These are phyloP conservation scores for Chaetomium tenue DNA, from an alignment of 495 filamentous ascomycete species.

Conservation along the genomic window DNA sequence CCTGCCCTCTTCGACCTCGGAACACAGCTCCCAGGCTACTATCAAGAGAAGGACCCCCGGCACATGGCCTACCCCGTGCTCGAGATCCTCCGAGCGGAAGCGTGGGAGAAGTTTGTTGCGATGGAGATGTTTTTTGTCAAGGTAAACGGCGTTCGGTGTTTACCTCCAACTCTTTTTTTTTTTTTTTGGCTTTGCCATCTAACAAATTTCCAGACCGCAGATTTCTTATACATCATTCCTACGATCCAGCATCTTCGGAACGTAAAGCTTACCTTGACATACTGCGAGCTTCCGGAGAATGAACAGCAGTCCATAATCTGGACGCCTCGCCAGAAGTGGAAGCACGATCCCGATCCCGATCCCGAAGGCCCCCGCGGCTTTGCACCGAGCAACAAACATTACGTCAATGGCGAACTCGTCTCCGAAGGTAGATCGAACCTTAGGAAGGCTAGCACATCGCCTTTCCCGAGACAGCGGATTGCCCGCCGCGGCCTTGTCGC, in stretches of 20 bases:
- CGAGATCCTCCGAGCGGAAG: conserved; percentile 44
- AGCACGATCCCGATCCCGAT: conserved; percentile 51
- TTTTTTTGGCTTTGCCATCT: conserved; percentile 33
- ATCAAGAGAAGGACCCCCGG: conserved; percentile 42
- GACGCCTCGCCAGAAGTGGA: conserved; percentile 49
- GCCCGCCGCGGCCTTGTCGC: conserved; percentile 47
- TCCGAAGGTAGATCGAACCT: conserved; percentile 41
- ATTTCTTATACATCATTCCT: conserved; percentile 71
- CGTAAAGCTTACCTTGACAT: conserved; percentile 54
- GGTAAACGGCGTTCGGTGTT: conserved; percentile 41
- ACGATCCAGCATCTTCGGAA: conserved; percentile 67
- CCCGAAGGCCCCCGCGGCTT: conserved; percentile 40
- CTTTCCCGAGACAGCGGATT: conserved; percentile 48
- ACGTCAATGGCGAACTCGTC: conserved; percentile 46
- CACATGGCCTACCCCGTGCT: conserved; percentile 39
- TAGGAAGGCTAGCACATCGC: conserved; percentile 40
- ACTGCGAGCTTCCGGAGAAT: conserved; percentile 51
- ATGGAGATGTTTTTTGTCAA: conserved; percentile 75
- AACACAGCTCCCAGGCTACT: conserved; percentile 44
- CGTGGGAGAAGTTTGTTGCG: conserved; percentile 50
- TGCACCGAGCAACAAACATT: conserved; percentile 49
- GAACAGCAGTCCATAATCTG: conserved; percentile 41
- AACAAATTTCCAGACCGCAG: conserved; percentile 55
- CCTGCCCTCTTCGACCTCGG: conserved; percentile 46
- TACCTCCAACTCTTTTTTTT: not conserved